Evolutionary conservation across 331 rosid genomes (phyloP), one percentile per base, ranked within the genome.

Genomic region (Prunus yedoensis): DNA sequence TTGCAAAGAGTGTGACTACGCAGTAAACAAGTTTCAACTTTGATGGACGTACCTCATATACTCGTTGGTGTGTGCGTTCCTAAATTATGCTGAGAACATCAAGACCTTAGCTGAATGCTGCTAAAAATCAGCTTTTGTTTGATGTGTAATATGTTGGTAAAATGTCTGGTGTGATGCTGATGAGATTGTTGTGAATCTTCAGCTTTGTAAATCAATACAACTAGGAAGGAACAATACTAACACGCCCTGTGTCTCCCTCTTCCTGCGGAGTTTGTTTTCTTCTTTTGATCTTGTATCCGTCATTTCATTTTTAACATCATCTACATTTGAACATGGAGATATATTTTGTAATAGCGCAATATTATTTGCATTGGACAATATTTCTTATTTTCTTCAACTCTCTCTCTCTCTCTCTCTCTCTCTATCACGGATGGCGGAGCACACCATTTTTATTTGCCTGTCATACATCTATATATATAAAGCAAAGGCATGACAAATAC

Each of bases 1-100:
- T 95, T 27, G 99, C 99, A 8, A 95, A 95, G 91, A 95, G 99
- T 80, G 99, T 93, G 50, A 93, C 98, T 3, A 93, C 98, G 0
- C 89, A 85, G 77, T 91, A 82, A 83, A 66, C 62, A 49, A 69
- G 45, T 61, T 76, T 38, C 43, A 2, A 13, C 2, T 57, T 57
- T 14, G 13, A 4, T 25, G 8, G 60, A 15, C 46, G 21, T 35
- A 28, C 57, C 56, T 21, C n/a, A 25, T 32, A 47, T 74, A 13
- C 67, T 41, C 43, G 43, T 7, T 38, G 9, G 9, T 72, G 47
- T 14, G 54, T 72, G 62, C 15, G 71, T 49, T n/a, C 20, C 70
- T 63, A 14, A 16, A 41, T 23, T 10, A 61, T 25, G 18, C 61
- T 4, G 28, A 18, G 12, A 46, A 20, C 4, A 18, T 27, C 16